Conservation (phyloP, 768 basidiomycete genomes). For the Leucocoprinus sp. region DNA sequence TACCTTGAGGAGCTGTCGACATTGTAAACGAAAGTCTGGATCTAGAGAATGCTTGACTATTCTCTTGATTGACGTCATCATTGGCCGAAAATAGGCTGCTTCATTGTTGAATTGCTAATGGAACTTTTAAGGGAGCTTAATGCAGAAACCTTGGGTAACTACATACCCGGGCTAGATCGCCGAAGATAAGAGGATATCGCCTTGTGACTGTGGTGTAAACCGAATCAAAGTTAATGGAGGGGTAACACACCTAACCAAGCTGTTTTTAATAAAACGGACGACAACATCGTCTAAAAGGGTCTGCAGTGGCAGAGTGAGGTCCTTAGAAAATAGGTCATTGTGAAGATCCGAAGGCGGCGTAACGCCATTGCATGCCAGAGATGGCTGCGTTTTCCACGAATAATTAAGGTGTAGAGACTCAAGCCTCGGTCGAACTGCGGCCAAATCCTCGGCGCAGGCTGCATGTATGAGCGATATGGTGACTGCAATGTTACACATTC, state of each 20-base stretch:
- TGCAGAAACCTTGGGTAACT: constrained; percentile 17
- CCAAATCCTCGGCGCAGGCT: not conserved
- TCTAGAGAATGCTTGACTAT: constrained; percentile 49
- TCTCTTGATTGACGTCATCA: constrained; percentile 40
- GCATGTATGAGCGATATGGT: constrained; percentile 1
- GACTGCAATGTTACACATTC: not conserved
- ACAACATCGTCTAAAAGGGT: constrained; percentile 44
- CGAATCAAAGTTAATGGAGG: not conserved
- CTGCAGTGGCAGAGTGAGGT: constrained; percentile 46
- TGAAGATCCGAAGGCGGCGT: constrained; percentile 1
- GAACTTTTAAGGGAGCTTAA: constrained; percentile 2
- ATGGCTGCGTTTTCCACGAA: constrained; percentile 22
- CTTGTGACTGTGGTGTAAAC: constrained; percentile 24
- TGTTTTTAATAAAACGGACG: constrained; percentile 45
- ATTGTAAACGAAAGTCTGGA: constrained; percentile 35
- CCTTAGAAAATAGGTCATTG: constrained; percentile 45
- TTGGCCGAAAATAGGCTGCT: constrained; percentile 34
- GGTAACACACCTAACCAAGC: constrained; percentile 47
- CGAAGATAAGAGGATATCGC: constrained; percentile 74
- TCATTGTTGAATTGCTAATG: constrained; percentile 53
- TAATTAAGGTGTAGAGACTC: constrained; percentile 27
- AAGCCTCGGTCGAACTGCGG: constrained; percentile 33
- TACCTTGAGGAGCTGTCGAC: constrained; percentile 42
- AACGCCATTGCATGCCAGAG: constrained; percentile 3
- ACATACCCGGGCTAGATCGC: constrained; percentile 47